phyloP scores from a whole-genome alignment of 2,329 filamentous ascomycete species.

The Pseudovirgaria hyperparasitica region DNA sequence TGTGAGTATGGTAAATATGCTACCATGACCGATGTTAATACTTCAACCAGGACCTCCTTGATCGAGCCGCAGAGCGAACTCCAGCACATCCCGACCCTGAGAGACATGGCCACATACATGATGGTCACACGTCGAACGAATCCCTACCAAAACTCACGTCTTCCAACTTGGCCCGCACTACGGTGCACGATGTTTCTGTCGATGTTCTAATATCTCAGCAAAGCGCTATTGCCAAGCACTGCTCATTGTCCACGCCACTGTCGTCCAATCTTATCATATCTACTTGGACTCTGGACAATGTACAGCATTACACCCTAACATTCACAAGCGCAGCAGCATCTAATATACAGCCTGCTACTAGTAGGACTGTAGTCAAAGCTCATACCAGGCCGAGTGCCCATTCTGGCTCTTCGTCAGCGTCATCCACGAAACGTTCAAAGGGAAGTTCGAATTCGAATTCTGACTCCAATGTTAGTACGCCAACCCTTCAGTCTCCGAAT shows the following conservation, averaged over 20 bases:
- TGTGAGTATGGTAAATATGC: conserved; percentile 12
- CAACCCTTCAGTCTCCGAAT: conserved; percentile 43
- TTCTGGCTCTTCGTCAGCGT: conserved; percentile 28
- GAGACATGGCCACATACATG: conserved; percentile 3
- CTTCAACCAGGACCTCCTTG: conserved; percentile 25
- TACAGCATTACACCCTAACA: conserved; percentile 60
- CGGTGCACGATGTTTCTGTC: conserved; percentile 47
- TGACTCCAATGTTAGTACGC: conserved; percentile 34
- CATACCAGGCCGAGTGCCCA: conserved; percentile 22
- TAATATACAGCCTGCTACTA: conserved; percentile 14
- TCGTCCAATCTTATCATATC: conserved; percentile 67
- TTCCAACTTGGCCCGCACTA: conserved; percentile 25
- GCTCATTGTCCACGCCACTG: conserved; percentile 20
- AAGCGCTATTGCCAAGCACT: conserved; percentile 5
- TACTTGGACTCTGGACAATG: conserved; percentile 56
- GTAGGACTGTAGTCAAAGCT: conserved; percentile 29
- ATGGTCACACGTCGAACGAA: conserved; percentile 6
- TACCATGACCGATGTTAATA: conserved; percentile 6
- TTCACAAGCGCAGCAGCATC: conserved; percentile 47
- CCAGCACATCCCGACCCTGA: conserved; percentile 7
- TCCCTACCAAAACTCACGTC: conserved; percentile 17
- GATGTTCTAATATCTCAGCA: conserved; percentile 52
- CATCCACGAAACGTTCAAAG: conserved; percentile 17
- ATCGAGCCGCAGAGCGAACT: conserved; percentile 29
- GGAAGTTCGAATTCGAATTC: conserved; percentile 17